phyloP scores from a whole-genome alignment of 371 early-diverging fungal genomes.

The Pancytospora epiphaga region DNA sequence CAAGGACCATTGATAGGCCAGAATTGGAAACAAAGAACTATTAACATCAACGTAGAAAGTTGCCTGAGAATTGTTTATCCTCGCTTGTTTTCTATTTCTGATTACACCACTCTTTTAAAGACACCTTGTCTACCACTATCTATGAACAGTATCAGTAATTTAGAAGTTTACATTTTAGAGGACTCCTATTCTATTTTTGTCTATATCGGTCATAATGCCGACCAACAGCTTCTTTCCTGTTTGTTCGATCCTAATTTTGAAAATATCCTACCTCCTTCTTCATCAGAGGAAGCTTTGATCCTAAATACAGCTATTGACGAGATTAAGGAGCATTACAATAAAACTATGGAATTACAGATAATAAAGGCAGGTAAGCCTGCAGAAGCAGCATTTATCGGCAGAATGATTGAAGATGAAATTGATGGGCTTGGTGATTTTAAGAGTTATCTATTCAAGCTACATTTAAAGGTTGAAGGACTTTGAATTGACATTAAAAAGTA shows the following conservation, averaged over 20 bases:
- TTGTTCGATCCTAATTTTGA: slow-evolving; percentile 6
- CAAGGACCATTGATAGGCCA: neutral
- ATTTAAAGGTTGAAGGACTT: slow-evolving; percentile 38
- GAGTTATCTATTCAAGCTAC: slow-evolving; percentile 45
- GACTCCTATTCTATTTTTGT: slow-evolving; percentile 46
- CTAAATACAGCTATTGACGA: slow-evolving; percentile 24
- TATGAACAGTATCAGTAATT: slow-evolving; percentile 27
- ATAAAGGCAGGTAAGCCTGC: slow-evolving; percentile 2
- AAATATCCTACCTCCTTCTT: neutral
- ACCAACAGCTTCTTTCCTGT: slow-evolving; percentile 18
- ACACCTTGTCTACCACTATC: slow-evolving; percentile 43
- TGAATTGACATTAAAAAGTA: neutral
- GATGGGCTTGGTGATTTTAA: slow-evolving; percentile 38
- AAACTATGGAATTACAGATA: slow-evolving; percentile 10
- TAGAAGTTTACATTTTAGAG: slow-evolving; percentile 59
- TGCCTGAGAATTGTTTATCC: slow-evolving; percentile 60
- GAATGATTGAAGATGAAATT: slow-evolving; percentile 57
- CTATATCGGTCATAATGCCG: slow-evolving; percentile 57
- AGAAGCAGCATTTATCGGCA: slow-evolving; percentile 48
- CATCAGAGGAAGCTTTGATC: slow-evolving; percentile 5
- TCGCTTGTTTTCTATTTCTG: slow-evolving; percentile 50
- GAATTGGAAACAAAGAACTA: neutral
- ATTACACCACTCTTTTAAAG: slow-evolving; percentile 46
- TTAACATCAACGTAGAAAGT: slow-evolving; percentile 44
- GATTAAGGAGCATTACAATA: slow-evolving; percentile 16